phyloP scores from a whole-genome alignment of 2,329 filamentous ascomycete species.

The Penicillium sp. region DNA sequence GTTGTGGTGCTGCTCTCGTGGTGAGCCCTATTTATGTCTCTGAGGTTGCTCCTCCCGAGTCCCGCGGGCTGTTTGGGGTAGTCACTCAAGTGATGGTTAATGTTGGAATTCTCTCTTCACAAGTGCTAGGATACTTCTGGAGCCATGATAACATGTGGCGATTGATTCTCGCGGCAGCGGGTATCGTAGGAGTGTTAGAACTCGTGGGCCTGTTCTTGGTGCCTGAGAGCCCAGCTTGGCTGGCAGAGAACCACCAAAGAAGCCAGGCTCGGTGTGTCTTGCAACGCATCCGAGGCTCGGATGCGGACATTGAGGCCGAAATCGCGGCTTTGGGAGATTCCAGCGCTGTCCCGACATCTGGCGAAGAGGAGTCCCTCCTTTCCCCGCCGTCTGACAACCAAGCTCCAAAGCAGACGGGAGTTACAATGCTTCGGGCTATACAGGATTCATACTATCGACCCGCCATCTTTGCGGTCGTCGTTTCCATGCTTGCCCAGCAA shows the following conservation, averaged over 20 bases:
- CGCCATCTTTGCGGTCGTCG: slow-evolving; percentile 78
- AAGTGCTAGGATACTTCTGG: slow-evolving; percentile 82
- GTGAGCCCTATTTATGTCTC: slow-evolving; percentile 94
- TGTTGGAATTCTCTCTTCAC: slow-evolving; percentile 79
- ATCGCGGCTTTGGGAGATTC: slow-evolving; percentile 58
- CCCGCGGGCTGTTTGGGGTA: slow-evolving; percentile 74
- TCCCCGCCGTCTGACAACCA: slow-evolving; percentile 56
- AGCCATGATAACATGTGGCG: slow-evolving; percentile 80
- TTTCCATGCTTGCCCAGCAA: slow-evolving; percentile 91
- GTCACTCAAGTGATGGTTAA: slow-evolving; percentile 94
- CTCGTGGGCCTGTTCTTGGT: slow-evolving; percentile 70
- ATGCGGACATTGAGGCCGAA: slow-evolving; percentile 71
- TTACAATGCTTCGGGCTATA: slow-evolving; percentile 66
- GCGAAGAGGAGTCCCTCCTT: slow-evolving; percentile 72
- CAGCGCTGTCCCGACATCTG: slow-evolving; percentile 28
- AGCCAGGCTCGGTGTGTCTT: slow-evolving; percentile 65
- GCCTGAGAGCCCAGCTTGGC: slow-evolving; percentile 85
- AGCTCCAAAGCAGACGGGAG: slow-evolving; percentile 65
- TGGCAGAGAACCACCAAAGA: slow-evolving; percentile 65
- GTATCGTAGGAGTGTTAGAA: slow-evolving; percentile 67
- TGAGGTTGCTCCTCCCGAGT: slow-evolving; percentile 75
- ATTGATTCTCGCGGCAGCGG: slow-evolving; percentile 73
- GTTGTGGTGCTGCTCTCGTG: slow-evolving; percentile 85
- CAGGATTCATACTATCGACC: slow-evolving; percentile 67
- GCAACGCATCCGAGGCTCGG: slow-evolving; percentile 71